Conservation (phyloP, 2,329 filamentous ascomycete species). For the Arthrocladium fulminans region DNA sequence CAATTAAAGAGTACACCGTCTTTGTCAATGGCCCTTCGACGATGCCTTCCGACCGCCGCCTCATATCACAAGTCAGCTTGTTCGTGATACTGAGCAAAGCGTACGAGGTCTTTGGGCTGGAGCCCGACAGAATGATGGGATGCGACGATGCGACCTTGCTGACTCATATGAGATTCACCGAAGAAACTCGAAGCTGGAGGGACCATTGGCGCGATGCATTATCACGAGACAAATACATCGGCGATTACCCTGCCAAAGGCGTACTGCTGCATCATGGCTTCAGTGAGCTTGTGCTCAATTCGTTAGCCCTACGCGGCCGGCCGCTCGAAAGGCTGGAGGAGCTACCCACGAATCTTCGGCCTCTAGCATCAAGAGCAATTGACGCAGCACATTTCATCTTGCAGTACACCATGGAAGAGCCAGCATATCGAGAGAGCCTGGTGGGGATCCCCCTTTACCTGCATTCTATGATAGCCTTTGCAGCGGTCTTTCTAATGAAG, state of each 20-base stretch:
- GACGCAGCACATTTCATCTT: slow-evolving; percentile 41
- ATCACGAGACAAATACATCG: slow-evolving; percentile 18
- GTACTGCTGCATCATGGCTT: slow-evolving; percentile 47
- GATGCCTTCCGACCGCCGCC: slow-evolving; percentile 47
- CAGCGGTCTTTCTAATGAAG: slow-evolving; percentile 38
- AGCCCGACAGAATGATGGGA: slow-evolving; percentile 27
- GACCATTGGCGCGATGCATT: slow-evolving; percentile 35
- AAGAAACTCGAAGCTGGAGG: slow-evolving; percentile 46
- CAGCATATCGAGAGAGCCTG: slow-evolving; percentile 40
- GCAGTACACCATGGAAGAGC: slow-evolving; percentile 40
- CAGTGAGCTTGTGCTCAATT: slow-evolving; percentile 46
- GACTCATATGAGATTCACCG: slow-evolving; percentile 39
- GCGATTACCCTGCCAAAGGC: slow-evolving; percentile 25
- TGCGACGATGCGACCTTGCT: slow-evolving; percentile 27
- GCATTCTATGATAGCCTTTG: slow-evolving; percentile 40
- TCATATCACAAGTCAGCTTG: slow-evolving; percentile 51
- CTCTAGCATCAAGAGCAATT: slow-evolving; percentile 36
- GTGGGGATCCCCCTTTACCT: slow-evolving; percentile 40
- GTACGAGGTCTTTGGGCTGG: slow-evolving; percentile 50
- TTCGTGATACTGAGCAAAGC: slow-evolving; percentile 50
- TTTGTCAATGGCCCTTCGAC: slow-evolving; percentile 46
- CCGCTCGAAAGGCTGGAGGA: slow-evolving; percentile 34
- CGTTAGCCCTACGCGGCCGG: slow-evolving; percentile 32
- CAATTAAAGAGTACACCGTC: slow-evolving; percentile 49
- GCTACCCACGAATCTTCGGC: slow-evolving; percentile 17